These are phyloP conservation scores for Ustilago esculenta DNA, from an alignment of 1,284 basidiomycete species.

Conservation along the genomic window DNA sequence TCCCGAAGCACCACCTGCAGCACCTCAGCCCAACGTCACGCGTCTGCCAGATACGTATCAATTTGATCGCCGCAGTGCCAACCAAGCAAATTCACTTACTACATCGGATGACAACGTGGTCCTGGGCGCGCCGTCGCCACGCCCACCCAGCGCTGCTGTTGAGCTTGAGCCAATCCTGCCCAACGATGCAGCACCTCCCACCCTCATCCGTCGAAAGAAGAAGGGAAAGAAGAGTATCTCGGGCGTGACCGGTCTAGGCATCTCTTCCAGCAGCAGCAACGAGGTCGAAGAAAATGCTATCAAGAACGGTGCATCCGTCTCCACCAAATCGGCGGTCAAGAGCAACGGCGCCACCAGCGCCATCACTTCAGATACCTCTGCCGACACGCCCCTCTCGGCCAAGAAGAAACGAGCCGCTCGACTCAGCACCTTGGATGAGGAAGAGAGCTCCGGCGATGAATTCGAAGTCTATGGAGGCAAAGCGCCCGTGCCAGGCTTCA, in stretches of 20 bases:
- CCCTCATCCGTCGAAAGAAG: constrained; percentile 64
- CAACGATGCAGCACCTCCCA: constrained; percentile 82
- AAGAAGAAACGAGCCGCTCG: constrained; percentile 26
- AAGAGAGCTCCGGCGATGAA: constrained; percentile 62
- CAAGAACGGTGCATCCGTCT: neutral
- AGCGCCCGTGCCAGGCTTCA: constrained; percentile 47
- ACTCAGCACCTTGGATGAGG: constrained; percentile 48
- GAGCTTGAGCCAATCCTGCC: constrained; percentile 91
- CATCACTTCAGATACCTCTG: neutral
- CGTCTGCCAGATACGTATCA: constrained; percentile 57
- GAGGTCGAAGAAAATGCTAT: constrained; percentile 1
- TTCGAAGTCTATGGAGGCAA: constrained; percentile 67
- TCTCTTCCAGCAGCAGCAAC: constrained; percentile 13
- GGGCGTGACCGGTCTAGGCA: constrained; percentile 53
- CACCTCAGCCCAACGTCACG: constrained; percentile 68
- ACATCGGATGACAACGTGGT: constrained; percentile 36
- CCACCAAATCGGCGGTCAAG: neutral
- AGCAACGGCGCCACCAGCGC: neutral
- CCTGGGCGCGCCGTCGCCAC: constrained; percentile 54
- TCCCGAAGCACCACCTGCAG: constrained; percentile 33
- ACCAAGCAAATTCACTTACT: constrained; percentile 13
- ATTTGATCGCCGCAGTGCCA: constrained; percentile 28
- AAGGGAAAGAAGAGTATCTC: constrained; percentile 26
- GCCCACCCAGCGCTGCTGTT: constrained; percentile 73
- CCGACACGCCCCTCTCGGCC: constrained; percentile 6